Conservation (phyloP, 352 stramenopile species). For the Aphanomyces stellatus region DNA sequence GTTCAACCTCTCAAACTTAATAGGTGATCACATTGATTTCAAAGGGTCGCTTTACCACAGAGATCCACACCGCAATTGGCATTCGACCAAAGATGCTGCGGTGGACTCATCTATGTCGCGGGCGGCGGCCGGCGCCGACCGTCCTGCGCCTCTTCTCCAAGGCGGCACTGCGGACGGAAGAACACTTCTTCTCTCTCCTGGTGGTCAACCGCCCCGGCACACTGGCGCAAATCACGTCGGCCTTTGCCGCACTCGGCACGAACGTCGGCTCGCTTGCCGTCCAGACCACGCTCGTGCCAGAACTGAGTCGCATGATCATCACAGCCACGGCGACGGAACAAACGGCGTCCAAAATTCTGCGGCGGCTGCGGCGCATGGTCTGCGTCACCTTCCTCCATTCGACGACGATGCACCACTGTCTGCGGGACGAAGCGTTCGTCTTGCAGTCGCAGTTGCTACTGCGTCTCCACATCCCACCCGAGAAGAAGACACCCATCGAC, state of each 20-base stretch:
- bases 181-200: constrained; percentile 66
- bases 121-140: neutral
- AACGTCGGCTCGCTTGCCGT: constrained; percentile 71
- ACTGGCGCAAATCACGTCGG: constrained; percentile 54
- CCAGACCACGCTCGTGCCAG: constrained; percentile 55
- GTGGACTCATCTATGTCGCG: neutral
- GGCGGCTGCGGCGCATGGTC: constrained; percentile 48
- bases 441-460: constrained; percentile 54
- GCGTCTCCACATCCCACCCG: constrained; percentile 21
- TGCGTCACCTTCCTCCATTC: constrained; percentile 73
- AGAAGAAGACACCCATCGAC: neutral
- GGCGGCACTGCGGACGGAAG: constrained; percentile 23
- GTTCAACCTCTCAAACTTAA: too few species aligned
- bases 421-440: constrained; percentile 53
- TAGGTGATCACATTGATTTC: too few species aligned
- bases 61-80: too few species aligned
- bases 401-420: constrained; percentile 50
- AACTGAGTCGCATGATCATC: constrained; percentile 71
- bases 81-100: neutral
- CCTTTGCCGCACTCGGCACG: constrained; percentile 58
- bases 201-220: constrained; percentile 63
- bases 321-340: constrained; percentile 45
- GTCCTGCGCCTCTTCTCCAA: neutral
- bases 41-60: too few species aligned
- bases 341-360: constrained; percentile 46